These are phyloP conservation scores for Suillus clintonianus DNA, from an alignment of 768 basidiomycete species.

Conservation along the genomic window DNA sequence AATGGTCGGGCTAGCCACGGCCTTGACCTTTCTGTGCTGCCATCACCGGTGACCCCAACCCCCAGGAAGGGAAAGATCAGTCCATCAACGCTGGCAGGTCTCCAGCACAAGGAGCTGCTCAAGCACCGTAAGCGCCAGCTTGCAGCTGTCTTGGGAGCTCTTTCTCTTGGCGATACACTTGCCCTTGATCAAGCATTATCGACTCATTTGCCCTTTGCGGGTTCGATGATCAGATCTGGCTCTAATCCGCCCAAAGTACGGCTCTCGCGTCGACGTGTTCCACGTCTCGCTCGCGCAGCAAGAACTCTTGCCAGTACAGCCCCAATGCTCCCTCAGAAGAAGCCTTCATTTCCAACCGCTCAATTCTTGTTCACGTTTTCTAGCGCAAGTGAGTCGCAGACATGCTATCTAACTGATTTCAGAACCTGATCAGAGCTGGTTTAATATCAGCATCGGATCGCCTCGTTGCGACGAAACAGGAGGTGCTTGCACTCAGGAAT, in stretches of 20 bases:
- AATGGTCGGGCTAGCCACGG: slow-evolving; percentile 26
- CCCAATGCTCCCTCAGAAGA: slow-evolving; percentile 15
- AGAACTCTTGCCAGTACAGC: slow-evolving; percentile 17
- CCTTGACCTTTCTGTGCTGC: slow-evolving; percentile 19
- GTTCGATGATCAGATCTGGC: slow-evolving; percentile 37
- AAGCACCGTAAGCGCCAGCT: slow-evolving; percentile 70
- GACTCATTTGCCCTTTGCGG: slow-evolving; percentile 34
- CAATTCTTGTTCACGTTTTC: slow-evolving; percentile 64
- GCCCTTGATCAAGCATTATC: slow-evolving; percentile 80
- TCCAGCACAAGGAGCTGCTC: slow-evolving; percentile 76
- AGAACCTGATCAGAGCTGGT: slow-evolving; percentile 28
- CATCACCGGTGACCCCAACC: slow-evolving; percentile 20
- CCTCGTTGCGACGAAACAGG: slow-evolving; percentile 64
- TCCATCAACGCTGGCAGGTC: slow-evolving; percentile 63
- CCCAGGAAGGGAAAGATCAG: slow-evolving; percentile 49
- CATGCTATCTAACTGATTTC: slow-evolving; percentile 20
- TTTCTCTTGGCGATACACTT: slow-evolving; percentile 67
- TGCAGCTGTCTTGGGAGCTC: slow-evolving; percentile 64
- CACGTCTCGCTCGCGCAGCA: slow-evolving; percentile 52
- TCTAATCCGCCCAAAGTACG: slow-evolving; percentile 41
- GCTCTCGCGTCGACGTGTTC: slow-evolving; percentile 54
- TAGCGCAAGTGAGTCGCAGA: slow-evolving; percentile 68
- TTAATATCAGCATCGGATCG: slow-evolving; percentile 67
- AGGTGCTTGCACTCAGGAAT: slow-evolving; percentile 63
- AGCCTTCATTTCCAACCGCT: slow-evolving; percentile 47